Evolutionary conservation across 2,329 filamentous ascomycete species (phyloP), one percentile per base, ranked within the genome.

Genomic region (Alternaria dauci): DNA sequence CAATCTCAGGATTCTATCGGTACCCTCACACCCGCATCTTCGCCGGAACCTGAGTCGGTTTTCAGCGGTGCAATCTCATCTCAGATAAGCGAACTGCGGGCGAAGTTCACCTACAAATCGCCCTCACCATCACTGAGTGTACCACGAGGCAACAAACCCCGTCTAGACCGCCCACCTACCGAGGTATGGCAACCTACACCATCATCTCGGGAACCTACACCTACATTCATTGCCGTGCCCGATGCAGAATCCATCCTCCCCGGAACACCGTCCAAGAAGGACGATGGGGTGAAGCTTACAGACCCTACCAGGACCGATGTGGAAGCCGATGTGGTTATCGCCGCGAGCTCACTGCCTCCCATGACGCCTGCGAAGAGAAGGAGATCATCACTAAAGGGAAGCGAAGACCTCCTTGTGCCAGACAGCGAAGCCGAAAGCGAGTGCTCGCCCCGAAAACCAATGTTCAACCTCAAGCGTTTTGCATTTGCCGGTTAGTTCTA

Each of bases 391-490:
- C 48, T 76, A 8, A 78, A 79, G 59, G 82, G 82, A 12, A 84
- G 82, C 60, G 82, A 84, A 62, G 82, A 84, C 51, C 58, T 83
- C 18, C 67, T 84, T 14, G 75, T 83, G 0, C 81, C 80, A 0
- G 78, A 82, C 43, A 84, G 82, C 65, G 79, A 80, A 36, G 76
- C 70, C 16, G 78, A 79, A 39, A 76, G 73, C 26, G 74, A 78
- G 2, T 73, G 73, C 43, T 76, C 78, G 7, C 73, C 71, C 18
- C 70, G 71, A 41, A 77, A 75, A 53, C 73, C 74, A 2, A 60
- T 73, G 59, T 68, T 82, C 20, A 76, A 78, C 63, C 71, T 82
- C 28, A 72, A 74, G 51, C 70, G 75, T 41, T 83, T 81, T 66
- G 78, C 76, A 28, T 78, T 76, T 62, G 44, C 61, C 8, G 72